Evolutionary conservation across 208 protist genomes (phyloP), one percentile per base, ranked within the genome.

Genomic region (Leishmania martiniquensis): DNA sequence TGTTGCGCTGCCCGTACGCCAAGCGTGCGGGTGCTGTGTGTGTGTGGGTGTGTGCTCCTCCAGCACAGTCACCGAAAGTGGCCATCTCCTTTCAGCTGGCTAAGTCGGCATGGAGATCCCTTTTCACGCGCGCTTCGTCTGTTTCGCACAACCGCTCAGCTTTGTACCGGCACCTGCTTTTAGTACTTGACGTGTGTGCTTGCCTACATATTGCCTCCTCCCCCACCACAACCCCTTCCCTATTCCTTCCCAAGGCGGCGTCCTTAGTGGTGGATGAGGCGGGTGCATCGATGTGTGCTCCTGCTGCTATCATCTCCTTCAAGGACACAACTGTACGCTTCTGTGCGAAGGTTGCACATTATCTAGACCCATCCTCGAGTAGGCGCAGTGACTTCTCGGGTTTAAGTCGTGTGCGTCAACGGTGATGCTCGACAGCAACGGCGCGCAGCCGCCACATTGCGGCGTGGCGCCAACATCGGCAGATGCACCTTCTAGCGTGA

Each of bases 381-480:
- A 69, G 49, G 42, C 63, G 32, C 42, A 29, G 10, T n/a, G 39
- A 69, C 63, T 29, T 42, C 5, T 34, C 29, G 17, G 63, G 42
- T n/a, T 29, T 17, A 25, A 20, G 3, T 29, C 49, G 42, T 42
- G 37, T 34, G 20, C 63, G 25, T 51, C 39, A 17, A 69, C 62
- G n/a, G 15, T 71, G 51, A 72, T 75, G 68, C 42, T 34, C 60
- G 55, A 45, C 52, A 29, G 39, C 20, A 15, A 25, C 7, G 34
- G 49, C 49, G 25, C 45, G 17, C 45, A 57, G 15, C 54, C 51
- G 68, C 39, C 57, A 13, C 15, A 62, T 34, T 10, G 49, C 29
- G 57, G 17, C 63, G 65, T 52, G 60, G 44, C 68, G 62, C 76
- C 66, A 32, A 47, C 67, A 44, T 86, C 72, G 52, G 75, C 52